These are phyloP conservation scores for Ogataea hybrid DNA, from an alignment of 1,139 yeast species.

Conservation along the genomic window DNA sequence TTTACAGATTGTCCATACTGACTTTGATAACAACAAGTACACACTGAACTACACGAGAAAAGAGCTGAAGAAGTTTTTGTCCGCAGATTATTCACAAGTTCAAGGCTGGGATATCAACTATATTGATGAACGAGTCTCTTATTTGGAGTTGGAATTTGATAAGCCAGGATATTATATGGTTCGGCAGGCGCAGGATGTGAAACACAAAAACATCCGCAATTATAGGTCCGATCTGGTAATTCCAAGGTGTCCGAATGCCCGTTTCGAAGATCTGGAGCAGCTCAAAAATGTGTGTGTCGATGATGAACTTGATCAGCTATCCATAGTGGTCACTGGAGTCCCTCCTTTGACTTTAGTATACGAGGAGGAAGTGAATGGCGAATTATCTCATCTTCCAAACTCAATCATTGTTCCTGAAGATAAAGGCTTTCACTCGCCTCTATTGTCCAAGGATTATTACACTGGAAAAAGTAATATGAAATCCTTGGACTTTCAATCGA, in stretches of 20 bases:
- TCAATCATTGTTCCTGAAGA: constrained; percentile 29
- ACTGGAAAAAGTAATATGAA: constrained; percentile 19
- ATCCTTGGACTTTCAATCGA: constrained; percentile 23
- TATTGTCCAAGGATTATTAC: constrained; percentile 30
- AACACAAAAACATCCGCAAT: constrained; percentile 61
- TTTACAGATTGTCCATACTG: too few species aligned
- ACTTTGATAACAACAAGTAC: too few species aligned
- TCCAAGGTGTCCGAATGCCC: constrained; percentile 75
- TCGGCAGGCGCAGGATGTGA: constrained; percentile 60
- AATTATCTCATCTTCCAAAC: constrained; percentile 26
- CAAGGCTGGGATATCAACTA: too few species aligned
- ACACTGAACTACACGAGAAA: too few species aligned
- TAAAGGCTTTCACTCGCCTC: constrained; percentile 37
- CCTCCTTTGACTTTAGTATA: constrained; percentile 71
- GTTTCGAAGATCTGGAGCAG: constrained; percentile 35
- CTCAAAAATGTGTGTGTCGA: constrained; percentile 62
- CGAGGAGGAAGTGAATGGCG: constrained; percentile 51
- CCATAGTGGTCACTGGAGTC: constrained; percentile 63
- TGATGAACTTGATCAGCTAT: constrained; percentile 41
- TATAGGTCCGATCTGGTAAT: constrained; percentile 64
- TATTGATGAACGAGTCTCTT: too few species aligned
- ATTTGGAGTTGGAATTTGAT: too few species aligned
- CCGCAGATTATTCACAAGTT: too few species aligned
- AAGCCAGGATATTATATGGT: too few species aligned
- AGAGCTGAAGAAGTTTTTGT: too few species aligned